Evolutionary conservation across 1,284 basidiomycete genomes (phyloP), one percentile per base, ranked within the genome.

Genomic region (Psilocybe mexicana): DNA sequence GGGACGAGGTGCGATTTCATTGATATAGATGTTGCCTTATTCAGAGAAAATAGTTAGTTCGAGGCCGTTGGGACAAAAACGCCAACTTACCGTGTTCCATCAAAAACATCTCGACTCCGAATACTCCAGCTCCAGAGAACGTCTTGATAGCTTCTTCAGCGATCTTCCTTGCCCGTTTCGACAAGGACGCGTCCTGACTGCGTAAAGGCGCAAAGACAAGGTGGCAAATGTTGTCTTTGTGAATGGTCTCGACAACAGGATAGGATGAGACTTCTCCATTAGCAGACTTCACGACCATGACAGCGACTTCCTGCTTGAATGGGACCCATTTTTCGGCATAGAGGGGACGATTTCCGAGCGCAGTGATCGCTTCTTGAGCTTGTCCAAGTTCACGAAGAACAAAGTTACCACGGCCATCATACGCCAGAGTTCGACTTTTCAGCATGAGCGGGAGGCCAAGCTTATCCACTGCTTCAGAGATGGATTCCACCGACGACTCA

Each of bases 1-100:
- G 0, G 97, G 96, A 24, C 97, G 85, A n/a, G 97, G 97, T 0
- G 97, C 97, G 62, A 99, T 98, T 77, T 99, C 97, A 74, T 99
- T 99, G 65, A 99, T 83, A 59, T 90, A 86, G 2, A 99, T 81
- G 0, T 79, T 74, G 25, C 91, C 94, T 96, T 57, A 18, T 33
- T 44, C 45, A 4, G 30, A 33, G 1, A 33, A 8, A 33, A 33
- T 28, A 24, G 35, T 40, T 25, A 11, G 18, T 43, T 48, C 43
- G 30, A 51, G 10, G 14, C 18, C 36, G 14, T 18, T 11, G 24
- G 28, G 10, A 5, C 18, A 52, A 36, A 7, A 52, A 30, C 43
- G 45, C 43, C 30, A 26, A 59, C 63, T 25, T 66, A 92, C 96
- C 95, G 69, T 95, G 85, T 28, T 81, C 76, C 82, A 97, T 84